phyloP scores from a whole-genome alignment of 371 early-diverging fungal species.

The Parasitella parasitica region DNA sequence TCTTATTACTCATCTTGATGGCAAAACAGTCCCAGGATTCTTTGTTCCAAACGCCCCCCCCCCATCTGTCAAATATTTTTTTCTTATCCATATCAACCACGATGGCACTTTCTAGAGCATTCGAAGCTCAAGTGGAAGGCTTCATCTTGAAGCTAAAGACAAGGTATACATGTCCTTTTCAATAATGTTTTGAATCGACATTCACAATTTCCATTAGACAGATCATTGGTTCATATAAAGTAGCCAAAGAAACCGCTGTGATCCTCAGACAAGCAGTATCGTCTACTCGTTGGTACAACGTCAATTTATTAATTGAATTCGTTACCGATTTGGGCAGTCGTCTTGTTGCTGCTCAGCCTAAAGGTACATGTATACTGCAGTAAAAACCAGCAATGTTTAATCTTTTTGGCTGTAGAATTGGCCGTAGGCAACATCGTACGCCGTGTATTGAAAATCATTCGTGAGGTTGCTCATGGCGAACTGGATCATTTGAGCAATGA shows the following conservation, averaged over 20 bases:
- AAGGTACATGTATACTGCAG: slow-evolving; percentile 37
- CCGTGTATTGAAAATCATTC: slow-evolving; percentile 81
- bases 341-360: slow-evolving; percentile 81
- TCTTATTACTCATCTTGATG: too few relatives aligned
- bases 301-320: slow-evolving; percentile 54
- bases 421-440: slow-evolving; percentile 88
- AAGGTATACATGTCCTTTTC: too few relatives aligned
- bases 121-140: slow-evolving; percentile 48
- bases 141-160: slow-evolving; percentile 57
- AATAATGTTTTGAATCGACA: not conserved
- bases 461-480: slow-evolving; percentile 65
- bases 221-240: slow-evolving; percentile 71
- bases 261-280: slow-evolving; percentile 81
- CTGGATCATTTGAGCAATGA: slow-evolving; percentile 13
- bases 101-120: slow-evolving; percentile 30
- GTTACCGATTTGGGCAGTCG: slow-evolving; percentile 70
- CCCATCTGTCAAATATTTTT: not conserved
- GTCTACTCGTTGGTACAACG: slow-evolving; percentile 71
- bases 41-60: not conserved
- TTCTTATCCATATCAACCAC: not conserved
- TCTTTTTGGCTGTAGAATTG: slow-evolving; percentile 57
- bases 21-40: not conserved
- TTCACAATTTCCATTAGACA: slow-evolving; percentile 50
- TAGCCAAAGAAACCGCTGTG: slow-evolving; percentile 79
- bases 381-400: not conserved